Evolutionary conservation across 352 stramenopile genomes (phyloP).

Genomic region (Elongisporangium prolatum): DNA sequence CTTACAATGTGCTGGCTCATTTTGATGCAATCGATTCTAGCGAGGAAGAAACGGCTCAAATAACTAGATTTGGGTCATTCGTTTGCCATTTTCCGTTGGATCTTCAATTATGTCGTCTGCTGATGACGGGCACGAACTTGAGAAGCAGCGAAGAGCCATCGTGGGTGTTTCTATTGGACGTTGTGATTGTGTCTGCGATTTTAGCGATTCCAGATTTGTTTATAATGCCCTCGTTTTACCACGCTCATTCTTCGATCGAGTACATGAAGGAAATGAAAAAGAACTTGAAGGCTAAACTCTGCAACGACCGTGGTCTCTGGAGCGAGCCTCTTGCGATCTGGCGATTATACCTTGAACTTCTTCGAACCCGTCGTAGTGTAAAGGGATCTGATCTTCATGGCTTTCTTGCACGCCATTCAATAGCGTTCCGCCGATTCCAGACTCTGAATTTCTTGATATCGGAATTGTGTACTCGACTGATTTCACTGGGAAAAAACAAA

Average conservation of each 20-base stretch:
- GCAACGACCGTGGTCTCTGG: conserved; percentile 53
- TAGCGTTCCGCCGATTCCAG: conserved; percentile 68
- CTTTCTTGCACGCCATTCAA: conserved; percentile 43
- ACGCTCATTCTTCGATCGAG: conserved; percentile 45
- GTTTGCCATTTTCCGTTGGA: conserved; percentile 75
- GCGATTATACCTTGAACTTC: conserved; percentile 47
- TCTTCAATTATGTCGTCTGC: conserved; percentile 64
- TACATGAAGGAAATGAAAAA: conserved; percentile 80
- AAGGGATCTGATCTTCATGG: conserved; percentile 39
- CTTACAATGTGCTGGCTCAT: conserved; percentile 68
- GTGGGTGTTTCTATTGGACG: conserved; percentile 41
- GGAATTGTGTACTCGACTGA: conserved; percentile 63
- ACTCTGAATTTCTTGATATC: conserved; percentile 77
- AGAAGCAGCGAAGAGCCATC: conserved; percentile 23
- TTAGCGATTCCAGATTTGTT: conserved; percentile 69
- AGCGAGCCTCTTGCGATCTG: conserved; percentile 76
- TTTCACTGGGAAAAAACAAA: conserved; percentile 42
- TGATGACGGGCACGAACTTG: conserved; percentile 60
- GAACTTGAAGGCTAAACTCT: conserved; percentile 63
- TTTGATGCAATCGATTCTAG: conserved; percentile 66
- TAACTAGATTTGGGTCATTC: conserved; percentile 77
- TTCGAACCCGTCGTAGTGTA: too few species aligned
- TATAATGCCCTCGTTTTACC: conserved; percentile 78
- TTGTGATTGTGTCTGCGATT: conserved; percentile 64
- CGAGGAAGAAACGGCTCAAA: conserved; percentile 44